Base-by-base conservation (phyloP, 495 filamentous ascomycete species). In the Annulohypoxylon maeteangense region DNA sequence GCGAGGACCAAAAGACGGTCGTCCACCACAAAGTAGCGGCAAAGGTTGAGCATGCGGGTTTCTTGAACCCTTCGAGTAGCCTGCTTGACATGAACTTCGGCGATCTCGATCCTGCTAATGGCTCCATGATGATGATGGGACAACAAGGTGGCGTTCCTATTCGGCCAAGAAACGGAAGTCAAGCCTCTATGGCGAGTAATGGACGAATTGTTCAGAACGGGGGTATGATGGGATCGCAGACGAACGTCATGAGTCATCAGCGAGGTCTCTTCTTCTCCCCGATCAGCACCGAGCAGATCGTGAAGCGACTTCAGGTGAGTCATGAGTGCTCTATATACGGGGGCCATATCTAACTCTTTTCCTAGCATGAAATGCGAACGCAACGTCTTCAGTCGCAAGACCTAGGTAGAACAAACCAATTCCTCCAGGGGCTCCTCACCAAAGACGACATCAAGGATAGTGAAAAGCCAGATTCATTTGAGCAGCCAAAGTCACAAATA, bases 21-120 rank as follows among this genome's bases (percentile, higher is more conserved):
- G 94, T 99, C 12, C 95, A 99, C 78, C 95, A 98, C 80, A 99
- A 99, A 75, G 95, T 99, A 25, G 93, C 94, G 5, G 93, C 95
- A 12, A 94, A 95, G 74, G 93, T 99, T 62, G 95, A 98, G 74
- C 92, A 97, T 82, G 94, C 95, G 12, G 95, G 95, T 16, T 86
- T 92, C 59, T 87, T 85, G 8, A 93, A 78, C 76, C 83, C 75
- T 80, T 85, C 76, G 76, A 91, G 87, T 61, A 93, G 90, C 77
- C 85, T 93, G 25, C 78, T 97, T 56, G 94, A 97, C 74, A 88
- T 97, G 75, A 95, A 92, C 72, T 93, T 97, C 78, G 93, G 92
- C 16, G 94, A 97, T 72, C 82, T 97, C 38, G 91, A 96, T 74
- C 90, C 91, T 23, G 87, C 89, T 11, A 91, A 90, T 58, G 87